phyloP scores from a whole-genome alignment of 139 green algal genomes.

The Eudorina sp. region DNA sequence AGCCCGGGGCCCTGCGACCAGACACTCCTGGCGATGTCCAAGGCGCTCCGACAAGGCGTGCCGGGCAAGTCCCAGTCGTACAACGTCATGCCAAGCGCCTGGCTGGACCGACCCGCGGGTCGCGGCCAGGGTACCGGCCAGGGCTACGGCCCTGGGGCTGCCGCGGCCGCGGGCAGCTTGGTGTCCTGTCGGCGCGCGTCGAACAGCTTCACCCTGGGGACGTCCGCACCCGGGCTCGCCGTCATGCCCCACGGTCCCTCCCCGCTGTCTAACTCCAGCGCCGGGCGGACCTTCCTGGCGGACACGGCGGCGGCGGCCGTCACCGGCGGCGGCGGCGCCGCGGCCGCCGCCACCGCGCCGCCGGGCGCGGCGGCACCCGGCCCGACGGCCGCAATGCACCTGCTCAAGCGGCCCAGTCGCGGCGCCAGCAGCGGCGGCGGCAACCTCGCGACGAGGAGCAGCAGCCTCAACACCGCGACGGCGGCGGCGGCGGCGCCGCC shows the following conservation, averaged over 20 bases:
- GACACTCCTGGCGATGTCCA: background rate
- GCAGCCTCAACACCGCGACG: background rate
- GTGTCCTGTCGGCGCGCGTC: background rate
- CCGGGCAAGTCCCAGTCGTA: slow-evolving; percentile 35
- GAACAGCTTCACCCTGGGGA: slow-evolving; percentile 9
- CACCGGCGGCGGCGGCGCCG: background rate
- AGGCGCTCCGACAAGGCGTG: background rate
- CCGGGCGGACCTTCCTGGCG: background rate
- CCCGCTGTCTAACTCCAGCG: slow-evolving; percentile 34
- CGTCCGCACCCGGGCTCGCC: background rate
- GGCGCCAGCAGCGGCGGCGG: slow-evolving; percentile 5
- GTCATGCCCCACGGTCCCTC: slow-evolving; percentile 27
- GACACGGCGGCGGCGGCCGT: background rate
- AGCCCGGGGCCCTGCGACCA: slow-evolving; percentile 2
- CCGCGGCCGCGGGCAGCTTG: background rate
- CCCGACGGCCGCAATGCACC: background rate
- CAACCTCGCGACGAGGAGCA: background rate
- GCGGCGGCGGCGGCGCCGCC: background rate
- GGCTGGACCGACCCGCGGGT: slow-evolving; percentile 33
- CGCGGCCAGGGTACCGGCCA: background rate
- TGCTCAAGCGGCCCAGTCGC: background rate
- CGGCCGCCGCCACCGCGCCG: background rate
- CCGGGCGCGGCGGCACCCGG: background rate
- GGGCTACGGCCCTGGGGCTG: background rate
- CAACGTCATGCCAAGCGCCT: background rate